Base-by-base conservation (phyloP, 139 green algal species). In the Volvox africanus region DNA sequence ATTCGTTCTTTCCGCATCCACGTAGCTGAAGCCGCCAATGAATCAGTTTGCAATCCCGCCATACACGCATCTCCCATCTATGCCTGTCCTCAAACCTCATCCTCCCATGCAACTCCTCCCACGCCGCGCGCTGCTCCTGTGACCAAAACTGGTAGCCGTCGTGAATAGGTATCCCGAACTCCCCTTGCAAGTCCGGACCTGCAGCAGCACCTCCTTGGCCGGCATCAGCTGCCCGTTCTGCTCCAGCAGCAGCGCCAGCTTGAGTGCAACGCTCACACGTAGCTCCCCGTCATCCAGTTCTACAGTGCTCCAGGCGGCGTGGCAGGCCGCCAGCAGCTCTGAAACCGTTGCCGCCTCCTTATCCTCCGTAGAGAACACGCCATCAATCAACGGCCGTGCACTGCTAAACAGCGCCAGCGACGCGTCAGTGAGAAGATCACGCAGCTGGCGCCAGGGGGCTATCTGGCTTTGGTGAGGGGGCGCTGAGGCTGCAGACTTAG, bases 261-360 rank as follows among this genome's bases (percentile, higher is more conserved):
- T 94, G 1, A 95, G 62, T 44, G 92, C 91, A 14, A 86, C 61
- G 11, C 55, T 76, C 36, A 84, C 84, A 0, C 93, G 89, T 37
- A 94, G 90, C 67, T 93, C 30, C 2, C 86, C 88, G 76, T 96
- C 94, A 82, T 93, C 92, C 37, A 94, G 78, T 3, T 93, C 73
- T 21, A 89, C 88, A 0, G 90, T 78, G 68, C 79, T n/a, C 73
- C 92, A 89, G 1, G 86, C 92, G 11, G 92, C 35, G 82, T 99
- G 92, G 19, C 98, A 93, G 76, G 97, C 79, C 0, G 93, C 88
- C 24, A 98, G 62, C 61, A 99, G 95, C 26, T 55, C 82, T 24
- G 89, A 92, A 26, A 99, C 91, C 24, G 89, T 80, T 17, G 90
- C 96, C 28, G 92, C 93, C 82, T 99, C 97, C 26, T 77, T 77